Percentiles rank a stretch among this genome's conserved stretches.
phyloP scores from a whole-genome alignment of 2,329 filamentous ascomycete species.

The Fusarium illudens region DNA sequence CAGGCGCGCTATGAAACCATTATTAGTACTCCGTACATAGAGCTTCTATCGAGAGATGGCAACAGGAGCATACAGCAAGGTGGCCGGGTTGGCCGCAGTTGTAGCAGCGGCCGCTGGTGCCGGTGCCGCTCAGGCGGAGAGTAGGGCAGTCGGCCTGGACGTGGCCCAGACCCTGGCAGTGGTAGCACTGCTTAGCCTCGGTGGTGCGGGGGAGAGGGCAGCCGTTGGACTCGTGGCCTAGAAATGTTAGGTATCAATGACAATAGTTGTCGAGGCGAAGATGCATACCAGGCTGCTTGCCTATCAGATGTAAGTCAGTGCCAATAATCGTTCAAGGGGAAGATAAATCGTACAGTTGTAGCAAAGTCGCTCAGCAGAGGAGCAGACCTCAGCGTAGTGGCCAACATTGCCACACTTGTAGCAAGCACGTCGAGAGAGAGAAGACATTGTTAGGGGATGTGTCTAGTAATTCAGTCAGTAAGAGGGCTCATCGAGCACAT shows the following conservation, averaged over 20 bases:
- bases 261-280: neutral
- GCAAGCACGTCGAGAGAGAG: constrained; percentile 82
- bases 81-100: constrained; percentile 94
- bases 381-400: constrained; percentile 90
- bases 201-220: constrained; percentile 97
- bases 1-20: constrained; percentile 72
- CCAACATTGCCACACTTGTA: constrained; percentile 86
- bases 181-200: constrained; percentile 99
- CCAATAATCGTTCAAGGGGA: neutral
- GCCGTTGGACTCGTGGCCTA: constrained; percentile 93
- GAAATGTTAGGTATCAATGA: constrained; percentile 9
- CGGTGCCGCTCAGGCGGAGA: constrained; percentile 85
- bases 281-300: constrained; percentile 78
- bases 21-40: constrained; percentile 33
- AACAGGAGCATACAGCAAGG: constrained; percentile 73
- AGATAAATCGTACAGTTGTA: constrained; percentile 85
- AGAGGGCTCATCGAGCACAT: neutral
- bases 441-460: constrained; percentile 68
- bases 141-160: constrained; percentile 99
- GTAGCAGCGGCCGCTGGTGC: constrained; percentile 90
- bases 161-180: constrained; percentile 97
- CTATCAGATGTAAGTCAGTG: constrained; percentile 50
- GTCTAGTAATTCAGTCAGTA: constrained; percentile 28
- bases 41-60: neutral
- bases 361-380: constrained; percentile 96